Evolutionary conservation across 352 stramenopile species (phyloP).

Genomic region (Thalassiosira oceanica): DNA sequence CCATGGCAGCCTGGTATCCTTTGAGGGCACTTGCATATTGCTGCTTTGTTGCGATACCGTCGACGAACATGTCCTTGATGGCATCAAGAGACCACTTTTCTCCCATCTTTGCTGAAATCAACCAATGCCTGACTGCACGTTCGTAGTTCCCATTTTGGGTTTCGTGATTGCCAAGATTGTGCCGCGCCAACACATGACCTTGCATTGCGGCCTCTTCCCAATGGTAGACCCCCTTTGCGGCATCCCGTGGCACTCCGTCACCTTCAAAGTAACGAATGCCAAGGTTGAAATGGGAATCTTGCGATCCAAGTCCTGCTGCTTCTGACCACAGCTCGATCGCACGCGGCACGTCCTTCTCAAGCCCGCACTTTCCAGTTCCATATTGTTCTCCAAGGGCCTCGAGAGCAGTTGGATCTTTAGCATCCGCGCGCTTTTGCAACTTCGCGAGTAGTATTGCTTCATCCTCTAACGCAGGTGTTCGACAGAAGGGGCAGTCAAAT

Average conservation of each 20-base stretch:
- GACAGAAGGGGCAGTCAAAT: too few relatives aligned
- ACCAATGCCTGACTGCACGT: not conserved
- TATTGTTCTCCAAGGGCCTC: too few relatives aligned
- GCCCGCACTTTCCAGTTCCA: too few relatives aligned
- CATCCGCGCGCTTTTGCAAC: too few relatives aligned
- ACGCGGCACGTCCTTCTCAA: not conserved
- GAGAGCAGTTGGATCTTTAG: too few relatives aligned
- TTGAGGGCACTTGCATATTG: conserved; percentile 1
- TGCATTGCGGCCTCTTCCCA: conserved; percentile 17
- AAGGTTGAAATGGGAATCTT: not conserved
- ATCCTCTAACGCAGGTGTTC: too few relatives aligned
- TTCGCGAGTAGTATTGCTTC: too few relatives aligned
- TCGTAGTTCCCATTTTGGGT: not conserved
- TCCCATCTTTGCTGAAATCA: not conserved
- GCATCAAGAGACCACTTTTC: not conserved
- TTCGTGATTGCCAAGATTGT: conserved; percentile 3
- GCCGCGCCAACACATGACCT: conserved; percentile 13
- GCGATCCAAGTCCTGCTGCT: not conserved
- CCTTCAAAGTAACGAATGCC: not conserved
- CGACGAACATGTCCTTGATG: not conserved
- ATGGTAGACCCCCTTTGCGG: conserved; percentile 12
- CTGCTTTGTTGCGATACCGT: not conserved
- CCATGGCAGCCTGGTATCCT: not conserved
- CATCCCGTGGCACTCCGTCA: conserved; percentile 4
- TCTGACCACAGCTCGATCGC: conserved; percentile 4